phyloP scores from a whole-genome alignment of 1,284 basidiomycete species.

The Wallemia mellicola region DNA sequence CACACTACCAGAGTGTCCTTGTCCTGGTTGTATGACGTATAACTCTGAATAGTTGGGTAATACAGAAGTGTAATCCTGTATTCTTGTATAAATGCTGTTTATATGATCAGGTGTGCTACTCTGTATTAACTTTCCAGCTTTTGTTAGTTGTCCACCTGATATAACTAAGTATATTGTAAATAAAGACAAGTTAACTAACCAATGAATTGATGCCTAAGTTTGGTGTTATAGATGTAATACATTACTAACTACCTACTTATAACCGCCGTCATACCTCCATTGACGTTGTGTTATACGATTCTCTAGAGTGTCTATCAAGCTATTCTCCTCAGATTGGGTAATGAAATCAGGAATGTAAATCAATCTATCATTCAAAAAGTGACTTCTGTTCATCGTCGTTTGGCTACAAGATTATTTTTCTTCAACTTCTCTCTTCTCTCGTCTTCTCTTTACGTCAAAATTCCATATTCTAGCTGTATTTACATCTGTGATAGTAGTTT shows the following conservation, averaged over 20 bases:
- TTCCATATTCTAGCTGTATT: constrained; percentile 92
- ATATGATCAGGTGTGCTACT: neutral
- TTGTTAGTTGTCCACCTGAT: neutral
- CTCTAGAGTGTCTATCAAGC: too few species aligned
- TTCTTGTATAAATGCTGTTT: neutral
- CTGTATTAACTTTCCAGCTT: neutral
- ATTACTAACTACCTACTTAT: neutral
- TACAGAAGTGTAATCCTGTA: neutral
- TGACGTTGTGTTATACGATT: neutral
- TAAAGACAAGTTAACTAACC: neutral
- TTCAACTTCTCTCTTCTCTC: constrained; percentile 20
- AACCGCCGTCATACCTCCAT: neutral
- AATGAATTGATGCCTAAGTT: neutral
- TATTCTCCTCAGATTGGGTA: neutral
- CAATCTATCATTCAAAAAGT: neutral
- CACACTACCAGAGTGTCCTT: neutral
- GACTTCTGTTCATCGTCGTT: neutral
- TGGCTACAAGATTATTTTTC: neutral
- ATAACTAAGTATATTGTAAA: too few species aligned
- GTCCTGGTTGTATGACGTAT: neutral
- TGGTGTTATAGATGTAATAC: too few species aligned
- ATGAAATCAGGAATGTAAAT: neutral
- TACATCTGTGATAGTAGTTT: constrained; percentile 92
- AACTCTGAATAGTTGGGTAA: neutral
- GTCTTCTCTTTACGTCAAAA: constrained; percentile 63